Evolutionary conservation across 176 grass and related monocot genomes (phyloP).

Genomic region (Ensete ventricosum): DNA sequence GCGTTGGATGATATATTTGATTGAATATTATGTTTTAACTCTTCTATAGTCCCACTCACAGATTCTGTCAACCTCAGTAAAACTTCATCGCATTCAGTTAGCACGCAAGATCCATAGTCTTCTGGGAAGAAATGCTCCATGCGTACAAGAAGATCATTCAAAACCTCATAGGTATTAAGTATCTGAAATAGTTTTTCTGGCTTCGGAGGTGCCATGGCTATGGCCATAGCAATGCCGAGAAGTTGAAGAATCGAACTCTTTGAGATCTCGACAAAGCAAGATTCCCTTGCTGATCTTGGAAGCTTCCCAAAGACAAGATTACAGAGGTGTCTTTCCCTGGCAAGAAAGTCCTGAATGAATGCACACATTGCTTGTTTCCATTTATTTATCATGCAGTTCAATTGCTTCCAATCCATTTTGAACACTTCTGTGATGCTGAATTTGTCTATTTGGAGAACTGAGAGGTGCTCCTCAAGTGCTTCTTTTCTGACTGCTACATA

Average conservation of each 20-base stretch:
- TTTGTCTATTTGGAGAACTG: constrained; percentile 45
- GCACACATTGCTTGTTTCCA: constrained; percentile 58
- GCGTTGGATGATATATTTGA: constrained; percentile 53
- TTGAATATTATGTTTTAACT: constrained; percentile 57
- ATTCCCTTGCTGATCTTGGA: constrained; percentile 38
- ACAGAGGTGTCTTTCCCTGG: constrained; percentile 65
- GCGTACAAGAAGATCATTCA: constrained; percentile 48
- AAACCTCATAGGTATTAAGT: constrained; percentile 76
- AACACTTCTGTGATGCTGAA: constrained; percentile 57
- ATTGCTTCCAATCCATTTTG: constrained; percentile 45
- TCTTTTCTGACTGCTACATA: constrained; percentile 56
- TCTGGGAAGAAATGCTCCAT: constrained; percentile 50
- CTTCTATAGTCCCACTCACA: constrained; percentile 41
- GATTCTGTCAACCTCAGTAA: constrained; percentile 56
- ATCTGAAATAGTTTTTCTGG: constrained; percentile 70
- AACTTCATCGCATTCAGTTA: constrained; percentile 71
- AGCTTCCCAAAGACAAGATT: constrained; percentile 61
- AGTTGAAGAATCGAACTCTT: constrained; percentile 58
- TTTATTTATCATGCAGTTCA: constrained; percentile 54
- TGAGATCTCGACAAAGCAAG: constrained; percentile 80
- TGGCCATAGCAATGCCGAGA: constrained; percentile 45
- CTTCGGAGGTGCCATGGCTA: constrained; percentile 54
- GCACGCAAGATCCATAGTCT: constrained; percentile 37
- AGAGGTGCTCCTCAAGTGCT: constrained; percentile 59
- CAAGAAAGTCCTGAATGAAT: constrained; percentile 60